Evolutionary conservation across 2,329 filamentous ascomycete species (phyloP), one percentile per base, ranked within the genome.

Genomic region (Didymella keratinophila): DNA sequence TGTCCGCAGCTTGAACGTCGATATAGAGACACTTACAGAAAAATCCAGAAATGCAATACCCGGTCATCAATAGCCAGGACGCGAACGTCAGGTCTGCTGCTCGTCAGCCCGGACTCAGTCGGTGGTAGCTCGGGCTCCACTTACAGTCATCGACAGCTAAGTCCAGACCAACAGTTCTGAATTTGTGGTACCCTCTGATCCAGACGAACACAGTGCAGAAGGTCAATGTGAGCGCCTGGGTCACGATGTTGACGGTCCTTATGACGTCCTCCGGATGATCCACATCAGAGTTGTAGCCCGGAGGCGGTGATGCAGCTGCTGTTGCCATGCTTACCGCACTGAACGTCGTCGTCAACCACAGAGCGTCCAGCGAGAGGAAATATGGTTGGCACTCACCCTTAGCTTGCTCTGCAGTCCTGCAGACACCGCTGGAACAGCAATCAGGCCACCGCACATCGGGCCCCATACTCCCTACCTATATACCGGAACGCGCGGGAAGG

Each of bases 131-230:
- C 25, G 28, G 52, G 23, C 27, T 12, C n/a, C 18, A 51, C 60
- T 51, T 39, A 62, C 60, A 62, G 42, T 62, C 60, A 39, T 62
- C 60, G 41, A 60, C 21, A 10, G 57, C 43, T 42, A 56, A 52
- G 25, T 47, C n/a, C 20, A 56, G 30, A n/a, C 48, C 49, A 32
- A 57, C 23, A 16, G 55, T 52, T 44, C 37, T 50, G 42, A 39
- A 47, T 27, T 60, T 62, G 36, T 59, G 49, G 20, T 54, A 51
- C n/a, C 52, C 47, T 36, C 60, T 50, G 49, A 60, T 54, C 34
- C 50, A 36, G n/a, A 62, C 60, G 14, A 62, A 62, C 2, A 55
- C 14, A 21, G 57, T 53, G 14, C 54, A 56, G 18, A 60, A 49
- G 23, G 53, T 41, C 34, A 62, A 32, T 10, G 57, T 56, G 34